Percentiles rank a stretch among this genome's conserved stretches.
Evolutionary conservation across 2,329 filamentous ascomycete genomes (phyloP).

Genomic region (Calonectria honghensis): DNA sequence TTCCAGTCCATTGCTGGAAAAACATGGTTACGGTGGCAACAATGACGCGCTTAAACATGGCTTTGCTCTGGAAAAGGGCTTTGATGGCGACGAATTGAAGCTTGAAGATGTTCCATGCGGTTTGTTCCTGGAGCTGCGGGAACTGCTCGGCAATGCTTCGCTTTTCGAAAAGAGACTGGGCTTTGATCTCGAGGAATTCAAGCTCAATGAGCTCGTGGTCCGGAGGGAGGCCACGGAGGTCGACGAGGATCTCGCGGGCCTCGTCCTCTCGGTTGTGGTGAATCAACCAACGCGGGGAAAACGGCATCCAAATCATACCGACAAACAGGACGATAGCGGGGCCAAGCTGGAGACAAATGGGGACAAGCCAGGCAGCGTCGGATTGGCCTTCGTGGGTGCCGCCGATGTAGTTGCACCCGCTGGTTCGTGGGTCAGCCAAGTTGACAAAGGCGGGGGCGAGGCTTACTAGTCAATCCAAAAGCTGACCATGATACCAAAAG

Average conservation of each 20-base stretch:
- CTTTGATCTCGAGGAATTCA: conserved; percentile 90
- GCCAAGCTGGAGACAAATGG: conserved; percentile 81
- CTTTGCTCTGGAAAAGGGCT: conserved; percentile 77
- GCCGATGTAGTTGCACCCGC: conserved; percentile 80
- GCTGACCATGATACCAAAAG: conserved; percentile 78
- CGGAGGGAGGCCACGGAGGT: conserved; percentile 75
- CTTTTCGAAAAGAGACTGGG: conserved; percentile 86
- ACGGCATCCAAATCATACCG: conserved; percentile 88
- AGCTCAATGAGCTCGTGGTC: conserved; percentile 82
- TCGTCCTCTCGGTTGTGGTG: conserved; percentile 82
- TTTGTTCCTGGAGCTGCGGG: conserved; percentile 77
- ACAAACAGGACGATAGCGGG: conserved; percentile 79
- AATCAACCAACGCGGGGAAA: conserved; percentile 84
- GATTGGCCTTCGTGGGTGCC: conserved; percentile 71
- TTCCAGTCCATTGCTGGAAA: conserved; percentile 70
- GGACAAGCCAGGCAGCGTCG: conserved; percentile 83
- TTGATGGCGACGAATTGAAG: conserved; percentile 81
- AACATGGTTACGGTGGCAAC: conserved; percentile 79
- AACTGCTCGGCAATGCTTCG: conserved; percentile 79
- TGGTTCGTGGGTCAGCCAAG: conserved; percentile 38
- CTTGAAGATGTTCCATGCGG: conserved; percentile 78
- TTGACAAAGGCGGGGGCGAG: background rate
- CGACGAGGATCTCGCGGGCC: conserved; percentile 77
- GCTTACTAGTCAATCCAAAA: conserved; percentile 77
- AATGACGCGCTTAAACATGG: conserved; percentile 80